Conservation (phyloP, 148 eudicot genomes). For the Bassia scoparia region DNA sequence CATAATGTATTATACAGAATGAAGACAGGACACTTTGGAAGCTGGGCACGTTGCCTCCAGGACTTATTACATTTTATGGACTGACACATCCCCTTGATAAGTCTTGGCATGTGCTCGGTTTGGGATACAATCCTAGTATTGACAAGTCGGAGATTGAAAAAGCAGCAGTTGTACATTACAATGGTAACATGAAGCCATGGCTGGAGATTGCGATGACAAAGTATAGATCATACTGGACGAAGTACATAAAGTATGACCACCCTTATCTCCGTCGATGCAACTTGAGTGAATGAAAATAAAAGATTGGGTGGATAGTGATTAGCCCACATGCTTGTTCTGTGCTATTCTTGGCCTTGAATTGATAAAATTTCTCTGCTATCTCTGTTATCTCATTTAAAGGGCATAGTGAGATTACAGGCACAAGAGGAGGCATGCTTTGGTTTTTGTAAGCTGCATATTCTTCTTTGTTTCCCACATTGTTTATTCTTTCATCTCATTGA, state of each 20-base stretch:
- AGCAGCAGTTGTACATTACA: conserved; percentile 89
- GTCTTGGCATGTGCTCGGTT: conserved; percentile 88
- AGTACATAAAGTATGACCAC: conserved; percentile 72
- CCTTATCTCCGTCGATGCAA: conserved; percentile 73
- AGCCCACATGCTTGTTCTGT: neutral
- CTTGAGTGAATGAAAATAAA: conserved; percentile 40
- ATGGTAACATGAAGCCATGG: conserved; percentile 97
- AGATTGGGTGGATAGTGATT: neutral
- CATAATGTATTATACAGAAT: conserved; percentile 45
- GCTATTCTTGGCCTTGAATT: neutral
- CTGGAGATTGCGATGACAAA: conserved; percentile 81
- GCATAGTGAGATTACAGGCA: conserved; percentile 14
- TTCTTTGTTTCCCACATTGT: conserved; percentile 29
- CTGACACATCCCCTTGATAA: conserved; percentile 71
- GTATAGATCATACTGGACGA: conserved; percentile 72
- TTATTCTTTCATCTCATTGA: conserved; percentile 46
- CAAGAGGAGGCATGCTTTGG: conserved; percentile 17
- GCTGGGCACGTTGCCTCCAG: conserved; percentile 88
- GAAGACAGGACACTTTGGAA: conserved; percentile 84
- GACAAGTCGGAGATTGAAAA: conserved; percentile 58
- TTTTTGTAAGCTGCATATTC: conserved; percentile 30
- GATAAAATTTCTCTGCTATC: neutral
- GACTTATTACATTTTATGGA: conserved; percentile 79
- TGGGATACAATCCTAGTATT: conserved; percentile 79
- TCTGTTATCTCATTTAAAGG: neutral